phyloP scores from a whole-genome alignment of 1,284 basidiomycete genomes.

The Leucoagaricus sp. region DNA sequence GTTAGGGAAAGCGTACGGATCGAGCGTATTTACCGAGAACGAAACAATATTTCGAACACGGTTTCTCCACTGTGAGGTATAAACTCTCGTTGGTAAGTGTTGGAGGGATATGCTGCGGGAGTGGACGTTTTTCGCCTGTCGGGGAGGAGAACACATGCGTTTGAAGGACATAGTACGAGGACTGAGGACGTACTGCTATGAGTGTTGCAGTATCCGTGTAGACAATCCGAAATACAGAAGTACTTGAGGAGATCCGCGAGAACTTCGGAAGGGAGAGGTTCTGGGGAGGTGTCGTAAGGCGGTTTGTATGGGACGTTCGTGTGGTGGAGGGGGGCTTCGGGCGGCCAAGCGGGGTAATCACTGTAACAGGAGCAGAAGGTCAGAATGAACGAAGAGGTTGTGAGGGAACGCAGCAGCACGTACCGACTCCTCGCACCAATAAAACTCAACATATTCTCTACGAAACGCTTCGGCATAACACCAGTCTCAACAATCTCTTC shows the following conservation, averaged over 20 bases:
- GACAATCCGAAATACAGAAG: constrained; percentile 58
- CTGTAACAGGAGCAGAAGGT: constrained; percentile 16
- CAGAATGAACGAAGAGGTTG: not conserved
- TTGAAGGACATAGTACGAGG: not conserved
- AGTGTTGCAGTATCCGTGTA: constrained; percentile 49
- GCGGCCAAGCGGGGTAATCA: constrained; percentile 34
- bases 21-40: constrained; percentile 20
- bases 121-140: constrained; percentile 34
- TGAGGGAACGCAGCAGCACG: not conserved
- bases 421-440: constrained; percentile 17
- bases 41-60: constrained; percentile 45
- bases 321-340: constrained; percentile 14
- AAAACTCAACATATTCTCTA: constrained; percentile 41
- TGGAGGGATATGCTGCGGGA: constrained; percentile 27
- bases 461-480: not conserved
- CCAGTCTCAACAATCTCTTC: constrained; percentile 42
- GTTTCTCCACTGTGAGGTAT: constrained; percentile 20
- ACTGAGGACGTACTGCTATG: constrained; percentile 49
- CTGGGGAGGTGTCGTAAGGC: constrained; percentile 4
- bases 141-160: not conserved
- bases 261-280: constrained; percentile 17
- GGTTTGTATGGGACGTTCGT: constrained; percentile 20
- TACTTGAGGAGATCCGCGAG: constrained; percentile 34
- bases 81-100: constrained; percentile 26
- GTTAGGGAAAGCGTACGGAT: constrained; percentile 8